A percentile compares a stretch with the other conserved stretches of the same genome.
These are phyloP conservation scores for Coriolopsis trogii DNA, from an alignment of 1,284 basidiomycete genomes.

Conservation along the genomic window DNA sequence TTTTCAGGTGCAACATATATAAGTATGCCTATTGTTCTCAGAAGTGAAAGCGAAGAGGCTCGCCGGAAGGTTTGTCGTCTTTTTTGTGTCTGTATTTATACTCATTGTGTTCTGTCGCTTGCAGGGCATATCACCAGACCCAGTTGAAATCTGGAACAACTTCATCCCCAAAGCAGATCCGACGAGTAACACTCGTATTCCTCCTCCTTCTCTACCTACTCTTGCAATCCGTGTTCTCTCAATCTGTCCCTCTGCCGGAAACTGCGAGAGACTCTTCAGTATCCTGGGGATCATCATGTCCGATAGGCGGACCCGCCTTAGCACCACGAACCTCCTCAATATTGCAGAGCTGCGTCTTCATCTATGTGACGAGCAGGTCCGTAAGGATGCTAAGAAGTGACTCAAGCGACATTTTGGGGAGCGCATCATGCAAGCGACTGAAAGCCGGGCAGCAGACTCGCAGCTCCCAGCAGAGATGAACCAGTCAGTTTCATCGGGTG, in stretches of 20 bases:
- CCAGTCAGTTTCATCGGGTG: background rate
- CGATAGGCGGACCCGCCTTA: conserved; percentile 4
- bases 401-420: background rate
- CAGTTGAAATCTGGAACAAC: too few species aligned
- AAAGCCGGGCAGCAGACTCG: background rate
- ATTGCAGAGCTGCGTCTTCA: conserved; percentile 17
- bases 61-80: too few species aligned
- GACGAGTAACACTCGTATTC: too few species aligned
- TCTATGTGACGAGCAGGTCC: conserved; percentile 13
- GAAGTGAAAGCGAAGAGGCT: too few species aligned
- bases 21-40: too few species aligned
- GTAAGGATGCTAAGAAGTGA: background rate
- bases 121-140: too few species aligned
- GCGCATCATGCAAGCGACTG: too few species aligned
- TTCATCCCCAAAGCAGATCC: too few species aligned
- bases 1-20: background rate
- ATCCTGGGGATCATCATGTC: conserved; percentile 12
- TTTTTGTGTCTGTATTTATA: too few species aligned
- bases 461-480: background rate
- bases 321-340: background rate
- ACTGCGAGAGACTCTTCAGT: conserved; percentile 20
- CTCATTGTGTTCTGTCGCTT: too few species aligned
- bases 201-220: background rate
- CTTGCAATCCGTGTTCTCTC: conserved; percentile 15
- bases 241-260: conserved; percentile 13